A percentile compares a stretch with the other conserved stretches of the same genome.
Conservation (phyloP, 192 early-diverging fungal genomes). For the Oehlia diaphana region DNA sequence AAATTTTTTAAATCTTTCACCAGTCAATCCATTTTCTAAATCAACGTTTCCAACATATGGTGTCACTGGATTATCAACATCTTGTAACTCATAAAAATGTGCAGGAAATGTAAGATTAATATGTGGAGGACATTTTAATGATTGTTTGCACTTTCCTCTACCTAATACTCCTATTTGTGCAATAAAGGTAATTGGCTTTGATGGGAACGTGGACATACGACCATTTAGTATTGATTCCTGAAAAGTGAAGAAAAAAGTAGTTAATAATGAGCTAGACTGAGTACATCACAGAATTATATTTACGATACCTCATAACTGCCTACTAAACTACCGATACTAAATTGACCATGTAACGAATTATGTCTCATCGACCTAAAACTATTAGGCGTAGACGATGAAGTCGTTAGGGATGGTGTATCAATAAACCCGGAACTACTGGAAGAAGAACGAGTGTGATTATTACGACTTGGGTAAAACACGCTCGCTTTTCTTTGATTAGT, state of each 20-base stretch:
- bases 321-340: too few relatives aligned
- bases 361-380: too few relatives aligned
- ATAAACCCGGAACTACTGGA: too few relatives aligned
- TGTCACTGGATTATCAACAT: conserved; percentile 48
- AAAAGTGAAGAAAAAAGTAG: background rate
- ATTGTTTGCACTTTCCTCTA: conserved; percentile 58
- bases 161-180: conserved; percentile 73
- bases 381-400: too few relatives aligned
- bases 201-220: conserved; percentile 75
- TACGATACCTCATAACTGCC: too few relatives aligned
- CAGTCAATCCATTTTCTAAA: conserved; percentile 50
- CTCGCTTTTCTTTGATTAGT: too few relatives aligned
- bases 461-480: too few relatives aligned
- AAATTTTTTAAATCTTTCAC: conserved; percentile 39
- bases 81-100: conserved; percentile 69
- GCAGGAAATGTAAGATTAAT: conserved; percentile 65
- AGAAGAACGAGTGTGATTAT: too few relatives aligned
- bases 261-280: too few relatives aligned
- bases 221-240: conserved; percentile 75
- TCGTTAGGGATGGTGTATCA: too few relatives aligned
- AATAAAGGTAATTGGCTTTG: conserved; percentile 68
- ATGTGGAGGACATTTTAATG: conserved; percentile 69
- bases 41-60: conserved; percentile 82
- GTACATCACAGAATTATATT: too few relatives aligned
- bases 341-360: too few relatives aligned